Evolutionary conservation across 352 stramenopile species (phyloP).

Genomic region (Pythium utonaiense): DNA sequence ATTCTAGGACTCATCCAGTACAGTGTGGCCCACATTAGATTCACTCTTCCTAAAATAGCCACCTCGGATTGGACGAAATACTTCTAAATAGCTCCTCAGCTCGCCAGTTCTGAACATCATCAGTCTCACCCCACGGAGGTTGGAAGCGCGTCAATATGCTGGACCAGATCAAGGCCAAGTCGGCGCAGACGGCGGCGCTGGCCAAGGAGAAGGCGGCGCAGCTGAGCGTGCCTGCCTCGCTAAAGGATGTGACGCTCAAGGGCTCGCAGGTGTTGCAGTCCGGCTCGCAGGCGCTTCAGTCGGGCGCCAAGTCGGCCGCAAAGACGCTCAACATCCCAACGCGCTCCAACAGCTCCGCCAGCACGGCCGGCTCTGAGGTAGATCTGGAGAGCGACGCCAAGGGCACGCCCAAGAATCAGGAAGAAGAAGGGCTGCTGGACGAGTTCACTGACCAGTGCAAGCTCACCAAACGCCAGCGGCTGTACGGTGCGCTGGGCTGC

Average conservation of each 20-base stretch:
- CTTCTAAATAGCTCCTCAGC: conserved; percentile 14
- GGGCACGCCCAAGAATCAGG: conserved; percentile 45
- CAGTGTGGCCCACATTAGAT: conserved; percentile 1
- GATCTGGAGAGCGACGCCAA: conserved; percentile 35
- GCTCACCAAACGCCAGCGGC: conserved; percentile 73
- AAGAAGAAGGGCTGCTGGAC: conserved; percentile 69
- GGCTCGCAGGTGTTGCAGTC: conserved; percentile 31
- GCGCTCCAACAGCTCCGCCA: conserved; percentile 26
- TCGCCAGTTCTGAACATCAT: neutral
- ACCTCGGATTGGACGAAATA: conserved; percentile 25
- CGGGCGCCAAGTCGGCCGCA: conserved; percentile 44
- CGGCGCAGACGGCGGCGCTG: conserved; percentile 45
- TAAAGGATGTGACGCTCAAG: conserved; percentile 51
- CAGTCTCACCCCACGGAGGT: neutral
- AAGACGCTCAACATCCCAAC: conserved; percentile 54
- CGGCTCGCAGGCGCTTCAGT: conserved; percentile 31
- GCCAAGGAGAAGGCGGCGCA: conserved; percentile 52
- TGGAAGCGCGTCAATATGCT: conserved; percentile 42
- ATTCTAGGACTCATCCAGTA: conserved; percentile 3
- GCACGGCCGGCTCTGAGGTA: conserved; percentile 32
- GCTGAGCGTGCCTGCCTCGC: conserved; percentile 38
- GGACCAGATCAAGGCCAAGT: conserved; percentile 59
- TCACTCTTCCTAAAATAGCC: conserved; percentile 3
- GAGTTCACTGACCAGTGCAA: conserved; percentile 69
- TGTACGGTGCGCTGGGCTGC: conserved; percentile 69